Evolutionary conservation across 2,329 filamentous ascomycete species (phyloP), one percentile per base, ranked within the genome.

Genomic region (Penicillium psychrosexuale): DNA sequence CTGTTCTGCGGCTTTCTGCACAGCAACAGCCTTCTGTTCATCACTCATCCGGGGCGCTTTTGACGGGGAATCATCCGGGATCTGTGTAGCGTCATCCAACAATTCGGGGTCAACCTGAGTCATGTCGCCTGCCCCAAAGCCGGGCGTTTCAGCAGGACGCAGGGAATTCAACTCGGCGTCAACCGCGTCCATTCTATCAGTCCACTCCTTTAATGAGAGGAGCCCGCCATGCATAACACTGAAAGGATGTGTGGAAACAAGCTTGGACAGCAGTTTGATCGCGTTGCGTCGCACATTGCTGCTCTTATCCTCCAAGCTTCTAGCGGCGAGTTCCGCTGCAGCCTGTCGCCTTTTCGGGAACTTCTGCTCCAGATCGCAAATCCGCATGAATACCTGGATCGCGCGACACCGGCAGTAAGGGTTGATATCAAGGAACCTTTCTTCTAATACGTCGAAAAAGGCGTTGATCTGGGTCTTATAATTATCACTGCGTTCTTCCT

Each of bases 231-330:
- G 91, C 77, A 97, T 87, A 17, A 92, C 86, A 36, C 89, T 91
- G 66, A 97, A 99, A 1, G 94, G 94, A 71, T 99, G 94, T 0
- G 92, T 97, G 59, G 92, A 91, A 65, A 99, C 90, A 7, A 99
- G 79, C 40, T 89, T 89, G 6, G 87, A 89, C 1, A 99, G 81
- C 7, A 99, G 78, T 73, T 96, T 97, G 71, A 99, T 94, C 2
- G 94, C 92, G 70, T 97, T 97, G 55, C 92, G 84, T 58, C 94
- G 84, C 31, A 99, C 94, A 66, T 97, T 96, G 74, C 94, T 99
- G 76, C 93, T 97, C 80, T 96, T 97, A 77, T 99, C 95, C 72
- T 97, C 90, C 3, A 99, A 80, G 72, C 93, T 97, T 64, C 90
- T 84, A 53, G 89, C 87, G 1, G 94, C 92, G 27, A 97, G 79